Conservation (phyloP, 257 asterid genomes). For the Sherardia arvensis region DNA sequence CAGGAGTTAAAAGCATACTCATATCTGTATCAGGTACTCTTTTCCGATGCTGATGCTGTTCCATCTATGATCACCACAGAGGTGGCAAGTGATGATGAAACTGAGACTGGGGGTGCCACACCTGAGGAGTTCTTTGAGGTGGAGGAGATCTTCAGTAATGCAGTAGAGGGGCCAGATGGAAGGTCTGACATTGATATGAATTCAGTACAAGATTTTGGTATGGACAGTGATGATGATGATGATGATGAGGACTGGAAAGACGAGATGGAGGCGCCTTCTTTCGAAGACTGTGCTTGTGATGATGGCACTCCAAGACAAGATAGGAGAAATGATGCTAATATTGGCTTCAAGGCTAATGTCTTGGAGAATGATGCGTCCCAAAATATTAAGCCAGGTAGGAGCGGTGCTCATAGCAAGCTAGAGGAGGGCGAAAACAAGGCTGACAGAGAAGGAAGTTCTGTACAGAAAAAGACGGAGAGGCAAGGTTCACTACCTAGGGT, state of each 20-base stretch:
- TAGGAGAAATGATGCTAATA: conserved; percentile 15
- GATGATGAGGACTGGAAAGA: conserved; percentile 38
- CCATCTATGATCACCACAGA: conserved; percentile 42
- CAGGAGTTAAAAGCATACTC: conserved; percentile 31
- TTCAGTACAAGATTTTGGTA: conserved; percentile 26
- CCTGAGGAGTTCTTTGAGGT: conserved; percentile 95
- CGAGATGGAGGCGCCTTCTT: conserved; percentile 56
- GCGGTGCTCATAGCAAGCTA: conserved; percentile 21
- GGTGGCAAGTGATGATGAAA: conserved; percentile 53
- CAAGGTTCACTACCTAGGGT: conserved; percentile 40
- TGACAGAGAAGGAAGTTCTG: conserved; percentile 28
- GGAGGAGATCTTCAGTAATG: conserved; percentile 86
- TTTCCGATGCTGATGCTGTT: conserved; percentile 76
- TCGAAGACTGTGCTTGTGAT: conserved; percentile 81
- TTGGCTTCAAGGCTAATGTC: conserved; percentile 11
- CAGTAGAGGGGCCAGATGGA: conserved; percentile 51
- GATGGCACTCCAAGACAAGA: conserved; percentile 42
- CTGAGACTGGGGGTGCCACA: conserved; percentile 56
- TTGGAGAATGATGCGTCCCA: conserved; percentile 28
- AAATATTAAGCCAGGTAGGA: conserved; percentile 20
- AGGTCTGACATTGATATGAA: conserved; percentile 49
- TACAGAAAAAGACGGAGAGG: conserved; percentile 41
- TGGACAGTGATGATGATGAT: conserved; percentile 33
- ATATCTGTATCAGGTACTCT: conserved; percentile 70
- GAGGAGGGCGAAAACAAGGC: conserved; percentile 39